phyloP scores from a whole-genome alignment of 2,329 filamentous ascomycete genomes.

The Amylocarpus encephaloides region DNA sequence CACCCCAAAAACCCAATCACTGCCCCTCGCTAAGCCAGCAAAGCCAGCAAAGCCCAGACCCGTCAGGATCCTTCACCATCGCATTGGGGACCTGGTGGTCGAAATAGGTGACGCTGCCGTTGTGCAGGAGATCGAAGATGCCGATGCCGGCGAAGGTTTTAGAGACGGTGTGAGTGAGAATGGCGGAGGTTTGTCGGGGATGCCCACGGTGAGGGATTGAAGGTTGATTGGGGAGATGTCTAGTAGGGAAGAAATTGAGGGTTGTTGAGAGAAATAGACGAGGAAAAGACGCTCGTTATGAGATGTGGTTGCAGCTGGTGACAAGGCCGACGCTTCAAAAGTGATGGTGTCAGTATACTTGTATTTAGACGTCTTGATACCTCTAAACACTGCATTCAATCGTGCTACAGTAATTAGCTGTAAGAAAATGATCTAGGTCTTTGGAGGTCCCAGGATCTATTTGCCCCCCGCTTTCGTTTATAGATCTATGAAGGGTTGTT shows the following conservation, averaged over 20 bases:
- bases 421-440: no score
- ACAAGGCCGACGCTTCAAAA: not conserved
- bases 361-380: not conserved
- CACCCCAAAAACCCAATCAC: constrained; percentile 55
- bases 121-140: constrained; percentile 53
- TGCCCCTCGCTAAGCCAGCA: constrained; percentile 40
- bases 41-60: constrained; percentile 46
- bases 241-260: not conserved
- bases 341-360: not conserved
- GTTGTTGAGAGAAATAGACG: no score
- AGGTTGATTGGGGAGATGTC: not conserved
- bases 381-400: no score
- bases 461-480: no score
- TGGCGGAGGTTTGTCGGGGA: constrained; percentile 45
- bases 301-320: not conserved
- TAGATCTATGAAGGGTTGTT: no score
- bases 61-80: constrained; percentile 45
- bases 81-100: constrained; percentile 40
- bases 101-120: constrained; percentile 50
- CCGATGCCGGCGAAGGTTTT: constrained; percentile 57
- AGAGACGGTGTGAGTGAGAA: constrained; percentile 51
- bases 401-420: no score
- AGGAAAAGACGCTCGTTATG: no score
- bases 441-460: no score
- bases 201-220: constrained; percentile 35